Evolutionary conservation across 352 stramenopile species (phyloP).

Genomic region (Globisporangium paddicum): DNA sequence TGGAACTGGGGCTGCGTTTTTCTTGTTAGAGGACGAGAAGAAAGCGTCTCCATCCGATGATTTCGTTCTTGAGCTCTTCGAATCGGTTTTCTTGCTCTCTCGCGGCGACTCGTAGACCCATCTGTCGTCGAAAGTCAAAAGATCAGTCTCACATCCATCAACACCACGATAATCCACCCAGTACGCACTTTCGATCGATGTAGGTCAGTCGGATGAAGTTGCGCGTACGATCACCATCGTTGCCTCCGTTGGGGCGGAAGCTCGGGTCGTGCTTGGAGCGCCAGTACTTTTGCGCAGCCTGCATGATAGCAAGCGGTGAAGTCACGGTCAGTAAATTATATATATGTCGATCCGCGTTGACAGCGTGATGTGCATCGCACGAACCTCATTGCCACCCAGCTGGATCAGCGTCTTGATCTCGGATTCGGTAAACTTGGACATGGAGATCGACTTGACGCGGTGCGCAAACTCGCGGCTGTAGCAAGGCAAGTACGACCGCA

Average conservation of each 20-base stretch:
- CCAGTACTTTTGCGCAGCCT: slow-evolving; percentile 86
- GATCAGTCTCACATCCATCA: not conserved
- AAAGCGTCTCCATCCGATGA: slow-evolving; percentile 39
- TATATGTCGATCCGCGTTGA: not conserved
- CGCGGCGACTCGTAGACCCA: slow-evolving; percentile 80
- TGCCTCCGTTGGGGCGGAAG: slow-evolving; percentile 69
- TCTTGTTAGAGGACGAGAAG: slow-evolving; percentile 30
- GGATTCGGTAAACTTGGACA: slow-evolving; percentile 91
- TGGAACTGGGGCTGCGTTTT: slow-evolving; percentile 15
- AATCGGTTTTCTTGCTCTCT: slow-evolving; percentile 37
- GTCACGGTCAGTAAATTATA: not conserved
- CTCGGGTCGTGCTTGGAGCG: slow-evolving; percentile 74
- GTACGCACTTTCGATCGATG: slow-evolving; percentile 78
- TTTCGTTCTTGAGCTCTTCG: slow-evolving; percentile 34
- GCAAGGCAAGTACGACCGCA: not conserved
- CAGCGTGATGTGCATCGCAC: slow-evolving; percentile 1
- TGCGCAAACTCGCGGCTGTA: slow-evolving; percentile 89
- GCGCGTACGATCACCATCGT: slow-evolving; percentile 74
- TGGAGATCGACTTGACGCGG: slow-evolving; percentile 92
- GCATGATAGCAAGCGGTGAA: not conserved
- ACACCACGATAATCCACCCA: not conserved
- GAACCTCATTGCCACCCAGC: slow-evolving; percentile 85
- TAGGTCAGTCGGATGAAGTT: slow-evolving; percentile 89
- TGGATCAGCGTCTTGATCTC: slow-evolving; percentile 89
- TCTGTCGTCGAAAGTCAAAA: slow-evolving; percentile 18